Percentiles rank a stretch among this genome's conserved stretches.
phyloP scores from a whole-genome alignment of 257 asterid species.

The Nicotiana tomentosiformis region DNA sequence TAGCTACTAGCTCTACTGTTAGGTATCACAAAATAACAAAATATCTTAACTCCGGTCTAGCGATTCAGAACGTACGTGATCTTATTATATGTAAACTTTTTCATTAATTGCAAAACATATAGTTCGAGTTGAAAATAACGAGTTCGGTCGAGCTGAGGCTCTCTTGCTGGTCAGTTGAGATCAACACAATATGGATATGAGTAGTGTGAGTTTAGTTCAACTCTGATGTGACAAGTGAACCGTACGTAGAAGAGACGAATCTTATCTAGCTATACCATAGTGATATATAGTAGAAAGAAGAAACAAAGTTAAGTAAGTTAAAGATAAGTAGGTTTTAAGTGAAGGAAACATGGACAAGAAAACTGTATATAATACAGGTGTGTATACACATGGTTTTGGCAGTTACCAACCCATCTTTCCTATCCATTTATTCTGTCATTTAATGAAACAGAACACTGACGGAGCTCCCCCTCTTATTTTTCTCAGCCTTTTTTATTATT shows the following conservation, averaged over 20 bases:
- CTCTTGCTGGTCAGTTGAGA: neutral
- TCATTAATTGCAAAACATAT: neutral
- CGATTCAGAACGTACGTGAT: neutral
- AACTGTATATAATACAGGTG: slow-evolving; percentile 8
- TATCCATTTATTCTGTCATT: slow-evolving; percentile 59
- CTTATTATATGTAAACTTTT: neutral
- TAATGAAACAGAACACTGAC: slow-evolving; percentile 22
- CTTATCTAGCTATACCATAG: neutral
- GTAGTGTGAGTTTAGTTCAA: neutral
- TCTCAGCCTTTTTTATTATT: neutral
- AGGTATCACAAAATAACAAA: neutral
- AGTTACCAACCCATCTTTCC: slow-evolving; percentile 57
- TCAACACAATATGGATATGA: neutral
- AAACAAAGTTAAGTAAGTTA: neutral
- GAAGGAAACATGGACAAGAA: neutral
- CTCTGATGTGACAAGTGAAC: neutral
- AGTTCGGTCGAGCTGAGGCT: neutral
- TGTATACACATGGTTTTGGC: slow-evolving; percentile 40
- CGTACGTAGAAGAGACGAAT: neutral
- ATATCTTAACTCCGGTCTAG: neutral
- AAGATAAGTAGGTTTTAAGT: slow-evolving; percentile 1
- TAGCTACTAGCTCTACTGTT: slow-evolving; percentile 15
- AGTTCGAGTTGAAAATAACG: neutral
- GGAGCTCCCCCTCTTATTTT: neutral
- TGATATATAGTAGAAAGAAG: too few species aligned